Base-by-base conservation (phyloP, 441 rosid species). In the Croton setiger region DNA sequence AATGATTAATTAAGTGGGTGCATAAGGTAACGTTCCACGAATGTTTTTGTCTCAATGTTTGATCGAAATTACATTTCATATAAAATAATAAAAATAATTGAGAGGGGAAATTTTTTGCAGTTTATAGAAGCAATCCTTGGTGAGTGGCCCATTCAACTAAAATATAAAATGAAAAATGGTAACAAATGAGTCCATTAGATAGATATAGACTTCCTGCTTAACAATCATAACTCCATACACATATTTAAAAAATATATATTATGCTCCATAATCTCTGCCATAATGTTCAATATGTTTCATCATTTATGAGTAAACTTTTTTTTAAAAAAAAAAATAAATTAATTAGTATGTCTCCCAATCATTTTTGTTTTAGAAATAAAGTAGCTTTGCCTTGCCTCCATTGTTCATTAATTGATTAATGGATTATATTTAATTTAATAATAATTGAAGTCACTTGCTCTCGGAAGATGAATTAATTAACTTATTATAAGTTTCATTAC, bases 251-350 rank as follows among this genome's bases (percentile, higher is more conserved):
- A 13, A 3, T 17, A 33, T 0, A 20, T n/a, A 14, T 72, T 62
- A 9, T 47, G 21, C 41, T 59, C 63, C 57, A 69, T 60, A 58
- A 52, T 60, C 33, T 44, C 23, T 18, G 67, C 63, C 35, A 55
- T 43, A 23, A 15, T 62, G 60, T 67, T 67, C 73, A 64, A 64
- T 27, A 27, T 66, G 61, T 36, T 43, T 60, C 51, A 73, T 77
- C 69, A 71, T 75, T 45, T 31, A 64, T 21, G n/a, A 27, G 54
- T 44, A 57, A 61, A 31, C 66, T 70, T 70, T 44, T 44, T n/a
- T 45, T 45, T 14, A 31, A 68, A 8, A 56, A 56, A 31, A 18
- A n/a, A 44, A 17, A 1, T 27, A 27, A 27, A 27, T 27, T 27
- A 27, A 27, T 27, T 17, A 36, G 64, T 36, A 18, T 70, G 69